phyloP scores from a whole-genome alignment of 2,329 filamentous ascomycete genomes.

The Colletotrichum graminicola region DNA sequence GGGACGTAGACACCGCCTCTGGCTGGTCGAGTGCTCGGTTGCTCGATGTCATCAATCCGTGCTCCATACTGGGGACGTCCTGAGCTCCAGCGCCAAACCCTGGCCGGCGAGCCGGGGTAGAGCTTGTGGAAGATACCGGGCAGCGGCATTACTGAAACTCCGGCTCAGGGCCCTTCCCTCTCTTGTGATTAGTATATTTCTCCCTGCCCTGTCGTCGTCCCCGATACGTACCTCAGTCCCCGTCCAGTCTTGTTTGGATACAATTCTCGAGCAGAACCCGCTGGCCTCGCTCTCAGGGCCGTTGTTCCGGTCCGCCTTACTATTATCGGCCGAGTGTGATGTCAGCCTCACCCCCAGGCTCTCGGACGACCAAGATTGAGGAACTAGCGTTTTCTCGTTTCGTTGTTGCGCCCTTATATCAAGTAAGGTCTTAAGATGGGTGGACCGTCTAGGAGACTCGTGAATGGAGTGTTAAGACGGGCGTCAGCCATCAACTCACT shows the following conservation, averaged over 20 bases:
- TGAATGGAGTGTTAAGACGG: neutral
- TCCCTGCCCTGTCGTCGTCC: neutral
- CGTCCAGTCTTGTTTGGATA: neutral
- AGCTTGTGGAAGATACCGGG: constrained; percentile 33
- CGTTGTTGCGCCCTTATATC: neutral
- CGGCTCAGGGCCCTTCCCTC: neutral
- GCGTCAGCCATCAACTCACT: neutral
- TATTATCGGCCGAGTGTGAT: neutral
- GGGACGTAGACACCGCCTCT: constrained; percentile 40
- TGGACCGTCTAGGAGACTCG: neutral
- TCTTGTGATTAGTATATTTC: neutral
- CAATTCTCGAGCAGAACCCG: no score
- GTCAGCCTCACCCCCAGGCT: neutral
- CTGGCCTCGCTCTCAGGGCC: neutral
- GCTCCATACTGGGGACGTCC: constrained; percentile 35
- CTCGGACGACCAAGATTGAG: neutral
- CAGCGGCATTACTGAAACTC: constrained; percentile 34
- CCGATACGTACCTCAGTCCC: neutral
- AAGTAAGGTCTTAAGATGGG: neutral
- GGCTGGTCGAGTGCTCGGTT: constrained; percentile 39
- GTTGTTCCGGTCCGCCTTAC: neutral
- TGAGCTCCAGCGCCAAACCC: constrained; percentile 40
- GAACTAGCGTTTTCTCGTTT: neutral
- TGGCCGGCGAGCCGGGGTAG: constrained; percentile 27
- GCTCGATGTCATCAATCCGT: constrained; percentile 41